Base-by-base conservation (phyloP, 768 basidiomycete species). In the Agrocybe praecox region DNA sequence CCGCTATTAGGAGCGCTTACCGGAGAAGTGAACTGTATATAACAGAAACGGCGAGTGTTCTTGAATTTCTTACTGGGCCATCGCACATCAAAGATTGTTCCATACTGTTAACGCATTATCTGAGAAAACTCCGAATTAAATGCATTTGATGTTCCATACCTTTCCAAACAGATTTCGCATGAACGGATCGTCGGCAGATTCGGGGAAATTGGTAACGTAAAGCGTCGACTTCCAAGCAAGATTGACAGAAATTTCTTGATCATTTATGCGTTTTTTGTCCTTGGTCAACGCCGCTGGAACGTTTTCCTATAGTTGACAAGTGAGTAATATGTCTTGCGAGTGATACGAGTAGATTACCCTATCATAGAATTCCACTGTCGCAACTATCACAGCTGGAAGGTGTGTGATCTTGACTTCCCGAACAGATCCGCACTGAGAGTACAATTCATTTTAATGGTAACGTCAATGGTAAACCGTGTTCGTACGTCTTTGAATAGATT, bases 21-120 rank as follows among this genome's bases (percentile, higher is more conserved):
- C 0, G 93, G 92, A 18, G 86, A 86, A 1, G 88, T 88, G 67
- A 85, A 98, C 59, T 98, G 97, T 1, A 99, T 79, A 69, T 98
- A 99, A 66, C 93, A 95, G 71, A 99, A 98, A 43, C 97, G 82
- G 33, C 97, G 78, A 2, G 90, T 89, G 55, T 76, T 86, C 72
- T 95, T 96, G 80, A 94, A 95, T 68, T 97, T 97, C 68, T 96
- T 96, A 73, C 94, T 96, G 6, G 97, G 97, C 96, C 96, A 98
- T 29, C 97, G 90, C 17, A 94, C 90, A 61, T 98, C 96, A 58
- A 98, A 92, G 52, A 99, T 82, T 5, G 80, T 83, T 10, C 97
- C 97, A 72, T 90, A 95, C 94, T 97, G 54, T 1, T 47, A 7
- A 22, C 34, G 56, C 43, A 22, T 18, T n/a, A 44, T 26, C 19